Percentiles rank a stretch among this genome's conserved stretches.
Evolutionary conservation across 352 stramenopile species (phyloP).

Genomic region (Pseudoperonospora humuli): DNA sequence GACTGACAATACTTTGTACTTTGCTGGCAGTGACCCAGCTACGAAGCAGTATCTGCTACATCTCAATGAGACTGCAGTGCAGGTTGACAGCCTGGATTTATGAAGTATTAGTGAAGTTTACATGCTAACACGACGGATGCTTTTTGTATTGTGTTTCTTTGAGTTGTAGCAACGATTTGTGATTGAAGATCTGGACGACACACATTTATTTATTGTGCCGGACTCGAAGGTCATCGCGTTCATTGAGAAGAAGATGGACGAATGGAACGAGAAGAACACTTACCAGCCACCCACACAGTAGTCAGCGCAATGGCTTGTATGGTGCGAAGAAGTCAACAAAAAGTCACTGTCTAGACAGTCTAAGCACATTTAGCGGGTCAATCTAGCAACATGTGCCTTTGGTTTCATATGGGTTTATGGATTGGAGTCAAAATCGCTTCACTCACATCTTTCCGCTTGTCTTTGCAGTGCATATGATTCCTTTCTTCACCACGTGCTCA

Average conservation of each 20-base stretch:
- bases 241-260: slow-evolving; percentile 86
- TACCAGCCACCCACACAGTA: slow-evolving; percentile 70
- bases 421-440: slow-evolving; percentile 11
- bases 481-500: slow-evolving; percentile 71
- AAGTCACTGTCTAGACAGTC: neutral
- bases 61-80: slow-evolving; percentile 76
- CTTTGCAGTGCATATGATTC: slow-evolving; percentile 23
- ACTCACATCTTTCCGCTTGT: slow-evolving; percentile 6
- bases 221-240: slow-evolving; percentile 75
- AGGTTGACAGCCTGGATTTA: slow-evolving; percentile 27
- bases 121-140: neutral
- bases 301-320: neutral
- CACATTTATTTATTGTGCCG: slow-evolving; percentile 81
- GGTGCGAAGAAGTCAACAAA: neutral
- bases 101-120: neutral
- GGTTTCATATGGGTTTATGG: neutral
- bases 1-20: slow-evolving; percentile 6
- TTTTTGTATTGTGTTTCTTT: slow-evolving; percentile 1
- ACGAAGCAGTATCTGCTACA: slow-evolving; percentile 85
- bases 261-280: slow-evolving; percentile 86
- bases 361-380: neutral
- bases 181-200: slow-evolving; percentile 83
- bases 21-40: slow-evolving; percentile 48
- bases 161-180: slow-evolving; percentile 65
- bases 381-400: neutral